These are phyloP conservation scores for Tremella yokohamensis DNA, from an alignment of 768 basidiomycete species.

Conservation along the genomic window DNA sequence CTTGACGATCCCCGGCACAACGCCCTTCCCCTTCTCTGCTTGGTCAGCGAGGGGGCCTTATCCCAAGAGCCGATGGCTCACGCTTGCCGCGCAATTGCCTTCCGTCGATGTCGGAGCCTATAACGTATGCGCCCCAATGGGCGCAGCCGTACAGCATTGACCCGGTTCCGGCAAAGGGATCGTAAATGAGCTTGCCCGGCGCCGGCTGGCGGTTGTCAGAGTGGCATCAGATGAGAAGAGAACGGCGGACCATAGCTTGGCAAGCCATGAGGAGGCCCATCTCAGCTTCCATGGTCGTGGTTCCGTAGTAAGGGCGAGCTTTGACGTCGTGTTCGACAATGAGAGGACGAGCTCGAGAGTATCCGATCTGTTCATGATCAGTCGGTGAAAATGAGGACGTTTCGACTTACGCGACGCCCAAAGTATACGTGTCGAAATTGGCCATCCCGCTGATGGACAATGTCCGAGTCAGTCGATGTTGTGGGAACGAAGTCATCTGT, in stretches of 20 bases:
- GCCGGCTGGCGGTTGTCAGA: constrained; percentile 59
- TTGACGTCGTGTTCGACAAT: constrained; percentile 63
- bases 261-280: constrained; percentile 95
- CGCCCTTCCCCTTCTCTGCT: constrained; percentile 30
- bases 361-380: constrained; percentile 31
- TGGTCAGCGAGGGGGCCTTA: not conserved
- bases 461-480: constrained; percentile 15
- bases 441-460: constrained; percentile 24
- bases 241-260: constrained; percentile 69
- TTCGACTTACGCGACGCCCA: constrained; percentile 38
- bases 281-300: constrained; percentile 97
- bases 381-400: not conserved
- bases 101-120: constrained; percentile 95
- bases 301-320: constrained; percentile 83
- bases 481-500: constrained; percentile 12
- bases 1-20: constrained; percentile 66
- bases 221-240: not conserved
- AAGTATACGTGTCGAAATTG: constrained; percentile 44
- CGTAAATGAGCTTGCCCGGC: constrained; percentile 87
- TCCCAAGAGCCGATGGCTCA: constrained; percentile 45
- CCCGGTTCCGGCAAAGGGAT: constrained; percentile 92
- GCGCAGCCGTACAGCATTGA: constrained; percentile 62
- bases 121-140: constrained; percentile 78
- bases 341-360: constrained; percentile 55
- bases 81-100: constrained; percentile 95